These are phyloP conservation scores for Chamaecyparis obtusa DNA, from an alignment of 75 land plant species.

Conservation along the genomic window DNA sequence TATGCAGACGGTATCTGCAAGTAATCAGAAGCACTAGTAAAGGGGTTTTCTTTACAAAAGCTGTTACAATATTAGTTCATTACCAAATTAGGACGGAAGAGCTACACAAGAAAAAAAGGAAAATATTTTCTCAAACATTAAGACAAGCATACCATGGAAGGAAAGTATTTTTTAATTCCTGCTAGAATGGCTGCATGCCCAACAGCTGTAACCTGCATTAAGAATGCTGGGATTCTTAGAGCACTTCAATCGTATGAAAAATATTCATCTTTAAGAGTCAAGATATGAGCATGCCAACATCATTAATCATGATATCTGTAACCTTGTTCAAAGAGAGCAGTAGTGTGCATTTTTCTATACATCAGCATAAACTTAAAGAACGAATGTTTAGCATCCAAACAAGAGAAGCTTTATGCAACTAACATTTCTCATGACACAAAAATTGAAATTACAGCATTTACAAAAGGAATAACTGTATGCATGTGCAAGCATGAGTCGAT, in stretches of 20 bases:
- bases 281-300: not conserved
- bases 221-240: slow-evolving; percentile 5
- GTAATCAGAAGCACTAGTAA: not conserved
- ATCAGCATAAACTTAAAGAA: not conserved
- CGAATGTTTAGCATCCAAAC: not conserved
- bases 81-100: not conserved
- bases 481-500: not conserved
- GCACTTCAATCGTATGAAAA: not conserved
- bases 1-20: slow-evolving; percentile 92
- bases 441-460: not conserved
- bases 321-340: not conserved
- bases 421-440: not conserved
- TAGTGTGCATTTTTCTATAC: not conserved
- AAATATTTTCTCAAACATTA: not conserved
- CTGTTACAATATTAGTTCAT: not conserved
- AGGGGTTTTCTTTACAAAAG: not conserved
- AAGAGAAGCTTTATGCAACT: not conserved
- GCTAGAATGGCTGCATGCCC: slow-evolving; percentile 99
- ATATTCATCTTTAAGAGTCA: not conserved
- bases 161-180: slow-evolving; percentile 92
- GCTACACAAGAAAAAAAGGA: not conserved
- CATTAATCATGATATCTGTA: not conserved
- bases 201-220: slow-evolving; percentile 90
- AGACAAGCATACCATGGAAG: slow-evolving; percentile 63
- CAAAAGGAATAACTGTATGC: not conserved